Percentiles rank a stretch among this genome's conserved stretches.
Conservation (phyloP, 2,329 filamentous ascomycete species). For the Alternaria arbusti region DNA sequence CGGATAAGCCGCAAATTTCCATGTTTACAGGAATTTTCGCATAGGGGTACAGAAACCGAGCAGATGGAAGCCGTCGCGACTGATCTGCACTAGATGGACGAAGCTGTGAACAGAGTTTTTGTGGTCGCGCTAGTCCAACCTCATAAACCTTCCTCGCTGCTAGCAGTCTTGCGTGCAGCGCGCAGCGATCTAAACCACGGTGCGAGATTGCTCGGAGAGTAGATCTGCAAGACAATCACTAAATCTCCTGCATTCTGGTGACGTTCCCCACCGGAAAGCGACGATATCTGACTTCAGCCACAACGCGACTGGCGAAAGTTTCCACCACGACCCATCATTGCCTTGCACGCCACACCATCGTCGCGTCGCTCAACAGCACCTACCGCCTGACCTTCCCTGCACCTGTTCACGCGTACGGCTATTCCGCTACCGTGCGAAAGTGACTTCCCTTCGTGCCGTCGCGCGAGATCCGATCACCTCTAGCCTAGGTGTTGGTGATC, state of each 20-base stretch:
- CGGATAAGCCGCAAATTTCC: not conserved
- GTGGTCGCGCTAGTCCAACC: not conserved
- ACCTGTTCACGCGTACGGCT: not conserved
- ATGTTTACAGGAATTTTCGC: not conserved
- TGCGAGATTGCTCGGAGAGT: conserved; percentile 2
- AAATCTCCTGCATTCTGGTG: conserved; percentile 5
- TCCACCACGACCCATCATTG: conserved; percentile 5
- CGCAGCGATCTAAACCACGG: conserved; percentile 1
- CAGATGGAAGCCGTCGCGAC: not conserved
- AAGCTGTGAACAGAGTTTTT: not conserved
- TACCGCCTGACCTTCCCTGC: conserved; percentile 4
- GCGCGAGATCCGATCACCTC: conserved; percentile 3
- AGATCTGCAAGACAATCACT: not conserved
- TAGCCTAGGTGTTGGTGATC: not conserved
- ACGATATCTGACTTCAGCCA: conserved; percentile 5
- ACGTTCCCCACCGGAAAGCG: not conserved
- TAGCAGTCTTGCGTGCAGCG: conserved; percentile 2
- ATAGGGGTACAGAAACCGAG: not conserved
- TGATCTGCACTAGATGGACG: not conserved
- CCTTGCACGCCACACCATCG: not conserved
- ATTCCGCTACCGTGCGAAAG: not conserved
- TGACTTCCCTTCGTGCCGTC: conserved; percentile 1
- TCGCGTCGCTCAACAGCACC: not conserved
- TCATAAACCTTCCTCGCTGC: not conserved
- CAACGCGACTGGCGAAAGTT: conserved; percentile 4